Conservation (phyloP, 768 basidiomycete species). For the Macrolepiota dolichaula region DNA sequence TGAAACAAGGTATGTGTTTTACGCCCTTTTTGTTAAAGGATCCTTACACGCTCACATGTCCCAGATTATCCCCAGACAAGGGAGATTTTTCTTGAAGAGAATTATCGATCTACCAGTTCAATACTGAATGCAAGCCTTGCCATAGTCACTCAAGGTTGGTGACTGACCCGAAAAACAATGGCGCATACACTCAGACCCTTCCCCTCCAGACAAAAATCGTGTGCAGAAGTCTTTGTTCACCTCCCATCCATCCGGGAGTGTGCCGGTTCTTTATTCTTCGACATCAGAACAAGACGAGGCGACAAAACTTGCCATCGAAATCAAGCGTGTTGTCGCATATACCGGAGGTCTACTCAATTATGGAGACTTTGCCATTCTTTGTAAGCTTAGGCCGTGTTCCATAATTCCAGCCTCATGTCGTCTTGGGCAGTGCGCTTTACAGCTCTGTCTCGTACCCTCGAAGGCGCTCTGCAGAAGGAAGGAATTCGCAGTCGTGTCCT, state of each 20-base stretch:
- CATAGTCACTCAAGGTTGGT: constrained; percentile 76
- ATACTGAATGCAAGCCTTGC: constrained; percentile 73
- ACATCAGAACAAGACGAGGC: constrained; percentile 62
- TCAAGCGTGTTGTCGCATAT: constrained; percentile 71
- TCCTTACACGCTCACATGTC: neutral
- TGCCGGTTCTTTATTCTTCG: constrained; percentile 55
- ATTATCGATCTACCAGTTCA: constrained; percentile 80
- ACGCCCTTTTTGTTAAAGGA: neutral
- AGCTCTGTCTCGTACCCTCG: constrained; percentile 72
- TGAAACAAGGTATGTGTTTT: constrained; percentile 52
- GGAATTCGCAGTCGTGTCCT: constrained; percentile 77
- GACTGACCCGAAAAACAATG: neutral
- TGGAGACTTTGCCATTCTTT: constrained; percentile 81
- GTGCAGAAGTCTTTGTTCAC: constrained; percentile 73
- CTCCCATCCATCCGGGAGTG: constrained; percentile 57
- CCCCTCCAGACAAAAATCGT: constrained; percentile 63
- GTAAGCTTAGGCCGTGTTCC: constrained; percentile 34
- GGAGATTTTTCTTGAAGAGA: constrained; percentile 79
- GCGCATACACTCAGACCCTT: neutral
- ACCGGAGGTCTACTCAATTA: constrained; percentile 69
- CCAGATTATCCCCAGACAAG: constrained; percentile 62
- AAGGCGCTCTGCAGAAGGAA: constrained; percentile 71
- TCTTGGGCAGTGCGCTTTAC: constrained; percentile 69
- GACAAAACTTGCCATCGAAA: constrained; percentile 68
- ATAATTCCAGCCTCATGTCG: neutral